Conservation (phyloP, 495 filamentous ascomycete genomes). For the Penicillium maclennaniae region DNA sequence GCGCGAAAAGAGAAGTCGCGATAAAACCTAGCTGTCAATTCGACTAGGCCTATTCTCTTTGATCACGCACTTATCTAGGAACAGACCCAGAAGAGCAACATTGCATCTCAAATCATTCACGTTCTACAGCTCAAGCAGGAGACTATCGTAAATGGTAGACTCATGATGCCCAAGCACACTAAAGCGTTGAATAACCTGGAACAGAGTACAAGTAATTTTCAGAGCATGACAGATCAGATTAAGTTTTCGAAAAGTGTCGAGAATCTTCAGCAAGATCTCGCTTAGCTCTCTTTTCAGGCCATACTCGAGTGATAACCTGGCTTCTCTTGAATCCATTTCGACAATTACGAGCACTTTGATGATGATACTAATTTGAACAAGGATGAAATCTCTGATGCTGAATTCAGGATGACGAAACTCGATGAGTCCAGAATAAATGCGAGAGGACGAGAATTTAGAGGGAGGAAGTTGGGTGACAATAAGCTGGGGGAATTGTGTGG, state of each 20-base stretch:
- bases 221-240: constrained; percentile 25
- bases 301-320: neutral
- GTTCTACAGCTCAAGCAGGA: constrained; percentile 31
- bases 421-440: too few species aligned
- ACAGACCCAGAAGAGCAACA: constrained; percentile 35
- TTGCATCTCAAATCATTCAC: constrained; percentile 24
- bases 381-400: too few species aligned
- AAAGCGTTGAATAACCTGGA: constrained; percentile 32
- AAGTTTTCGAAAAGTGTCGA: constrained; percentile 13
- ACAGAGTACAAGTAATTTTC: constrained; percentile 31
- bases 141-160: constrained; percentile 40
- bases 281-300: neutral
- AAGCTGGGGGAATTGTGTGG: too few species aligned
- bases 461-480: too few species aligned
- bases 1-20: constrained; percentile 7
- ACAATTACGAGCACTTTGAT: neutral
- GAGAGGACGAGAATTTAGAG: too few species aligned
- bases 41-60: constrained; percentile 4
- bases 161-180: constrained; percentile 34
- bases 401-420: too few species aligned
- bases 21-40: constrained; percentile 1
- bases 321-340: neutral
- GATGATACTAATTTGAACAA: too few species aligned
- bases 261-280: constrained; percentile 10
- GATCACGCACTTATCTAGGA: constrained; percentile 38